Conservation (phyloP, 345 rosid species). For the Aquilaria yunnanensis region DNA sequence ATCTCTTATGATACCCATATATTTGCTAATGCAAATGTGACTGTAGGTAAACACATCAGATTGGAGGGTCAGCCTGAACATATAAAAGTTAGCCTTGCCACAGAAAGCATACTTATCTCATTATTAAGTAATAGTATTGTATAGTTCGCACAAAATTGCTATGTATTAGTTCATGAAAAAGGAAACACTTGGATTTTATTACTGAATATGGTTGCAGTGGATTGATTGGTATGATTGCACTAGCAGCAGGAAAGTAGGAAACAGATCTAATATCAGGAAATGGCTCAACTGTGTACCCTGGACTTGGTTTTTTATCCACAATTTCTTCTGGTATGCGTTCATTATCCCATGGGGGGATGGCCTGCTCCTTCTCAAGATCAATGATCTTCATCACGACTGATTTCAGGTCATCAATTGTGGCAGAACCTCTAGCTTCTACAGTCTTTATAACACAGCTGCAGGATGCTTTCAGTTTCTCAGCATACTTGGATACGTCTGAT, state of each 20-base stretch:
- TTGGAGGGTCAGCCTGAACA: no score
- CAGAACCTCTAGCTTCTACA: constrained; percentile 70
- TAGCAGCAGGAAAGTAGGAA: no score
- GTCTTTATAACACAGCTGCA: constrained; percentile 78
- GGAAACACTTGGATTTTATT: no score
- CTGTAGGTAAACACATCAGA: no score
- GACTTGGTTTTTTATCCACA: constrained; percentile 56
- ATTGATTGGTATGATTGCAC: no score
- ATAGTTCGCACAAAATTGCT: no score
- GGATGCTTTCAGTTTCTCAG: constrained; percentile 66
- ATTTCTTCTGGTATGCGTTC: constrained; percentile 85
- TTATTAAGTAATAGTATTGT: no score
- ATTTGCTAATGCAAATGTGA: no score
- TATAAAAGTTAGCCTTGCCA: no score
- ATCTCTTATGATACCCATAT: constrained; percentile 58
- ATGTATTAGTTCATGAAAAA: no score
- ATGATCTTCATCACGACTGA: constrained; percentile 44
- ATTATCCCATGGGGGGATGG: constrained; percentile 78
- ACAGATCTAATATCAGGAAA: background rate
- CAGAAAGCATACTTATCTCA: no score
- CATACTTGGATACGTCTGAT: constrained; percentile 65
- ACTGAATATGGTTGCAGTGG: no score
- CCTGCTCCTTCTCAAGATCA: constrained; percentile 49
- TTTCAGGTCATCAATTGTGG: constrained; percentile 57
- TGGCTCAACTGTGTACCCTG: constrained; percentile 52